Conservation (phyloP, 306 rosid species). For the Quercus dentata region DNA sequence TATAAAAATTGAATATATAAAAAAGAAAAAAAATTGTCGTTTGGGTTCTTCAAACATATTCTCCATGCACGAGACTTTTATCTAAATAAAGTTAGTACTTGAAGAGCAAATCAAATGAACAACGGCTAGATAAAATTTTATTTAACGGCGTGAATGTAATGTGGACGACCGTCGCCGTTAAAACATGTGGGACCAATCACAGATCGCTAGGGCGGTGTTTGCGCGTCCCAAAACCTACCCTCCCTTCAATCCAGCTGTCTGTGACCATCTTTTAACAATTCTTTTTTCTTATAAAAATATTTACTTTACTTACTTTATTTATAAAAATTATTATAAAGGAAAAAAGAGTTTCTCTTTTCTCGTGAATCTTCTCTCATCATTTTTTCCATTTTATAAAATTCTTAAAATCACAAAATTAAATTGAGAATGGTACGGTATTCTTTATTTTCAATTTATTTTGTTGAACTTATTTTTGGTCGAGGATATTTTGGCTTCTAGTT, state of each 20-base stretch:
- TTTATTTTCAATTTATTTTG: not conserved
- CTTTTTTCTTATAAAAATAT: too few relatives aligned
- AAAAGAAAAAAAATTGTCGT: too few relatives aligned
- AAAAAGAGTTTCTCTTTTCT: not conserved
- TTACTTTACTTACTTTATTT: too few relatives aligned
- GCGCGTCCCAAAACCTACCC: slow-evolving; percentile 45
- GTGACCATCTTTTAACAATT: not conserved
- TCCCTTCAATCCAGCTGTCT: slow-evolving; percentile 34
- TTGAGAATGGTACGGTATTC: not conserved
- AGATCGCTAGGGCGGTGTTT: slow-evolving; percentile 41
- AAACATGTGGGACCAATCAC: slow-evolving; percentile 22
- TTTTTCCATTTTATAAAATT: not conserved
- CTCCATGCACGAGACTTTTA: too few relatives aligned
- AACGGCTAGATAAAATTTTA: not conserved
- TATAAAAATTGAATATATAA: too few relatives aligned
- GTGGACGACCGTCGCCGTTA: slow-evolving; percentile 2
- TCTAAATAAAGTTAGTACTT: too few relatives aligned
- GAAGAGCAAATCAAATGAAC: not conserved
- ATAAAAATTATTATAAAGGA: not conserved
- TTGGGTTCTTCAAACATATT: too few relatives aligned
- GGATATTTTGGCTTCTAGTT: not conserved
- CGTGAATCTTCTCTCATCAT: slow-evolving; percentile 6
- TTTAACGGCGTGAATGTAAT: slow-evolving; percentile 6
- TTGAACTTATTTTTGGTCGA: not conserved
- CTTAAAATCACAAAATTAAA: not conserved